Percentiles rank a stretch among this genome's conserved stretches.
phyloP scores from a whole-genome alignment of 345 rosid species.

The Aethionema arabicum region DNA sequence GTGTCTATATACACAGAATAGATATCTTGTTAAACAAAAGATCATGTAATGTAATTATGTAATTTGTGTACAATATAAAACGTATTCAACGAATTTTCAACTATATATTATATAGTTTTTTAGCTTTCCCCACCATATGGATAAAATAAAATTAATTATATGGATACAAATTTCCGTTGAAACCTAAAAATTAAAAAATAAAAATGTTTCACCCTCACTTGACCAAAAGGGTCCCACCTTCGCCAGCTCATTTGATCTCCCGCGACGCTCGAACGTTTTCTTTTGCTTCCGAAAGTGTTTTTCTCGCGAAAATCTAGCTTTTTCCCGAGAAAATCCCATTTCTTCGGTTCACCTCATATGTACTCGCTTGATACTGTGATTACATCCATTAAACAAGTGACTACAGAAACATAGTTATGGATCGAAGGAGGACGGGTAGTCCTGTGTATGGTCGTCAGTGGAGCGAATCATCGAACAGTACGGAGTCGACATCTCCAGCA shows the following conservation, averaged over 20 bases:
- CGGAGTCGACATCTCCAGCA: conserved; percentile 84
- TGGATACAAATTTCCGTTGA: too few species aligned
- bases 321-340: conserved; percentile 26
- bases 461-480: conserved; percentile 82
- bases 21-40: too few species aligned
- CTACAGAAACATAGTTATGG: conserved; percentile 48
- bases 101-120: background rate
- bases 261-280: conserved; percentile 28
- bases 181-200: too few species aligned
- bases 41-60: too few species aligned
- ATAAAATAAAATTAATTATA: too few species aligned
- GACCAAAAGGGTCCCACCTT: conserved; percentile 31
- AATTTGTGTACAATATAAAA: too few species aligned
- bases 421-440: conserved; percentile 80
- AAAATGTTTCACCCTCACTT: background rate
- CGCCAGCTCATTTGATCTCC: conserved; percentile 29
- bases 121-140: background rate
- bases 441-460: conserved; percentile 87
- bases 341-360: conserved; percentile 11
- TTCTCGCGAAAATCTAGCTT: conserved; percentile 30
- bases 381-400: background rate
- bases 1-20: too few species aligned
- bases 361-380: conserved; percentile 1
- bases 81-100: too few species aligned
- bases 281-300: background rate